Evolutionary conservation across 345 rosid genomes (phyloP).

Genomic region (Schrenkiella parvula): DNA sequence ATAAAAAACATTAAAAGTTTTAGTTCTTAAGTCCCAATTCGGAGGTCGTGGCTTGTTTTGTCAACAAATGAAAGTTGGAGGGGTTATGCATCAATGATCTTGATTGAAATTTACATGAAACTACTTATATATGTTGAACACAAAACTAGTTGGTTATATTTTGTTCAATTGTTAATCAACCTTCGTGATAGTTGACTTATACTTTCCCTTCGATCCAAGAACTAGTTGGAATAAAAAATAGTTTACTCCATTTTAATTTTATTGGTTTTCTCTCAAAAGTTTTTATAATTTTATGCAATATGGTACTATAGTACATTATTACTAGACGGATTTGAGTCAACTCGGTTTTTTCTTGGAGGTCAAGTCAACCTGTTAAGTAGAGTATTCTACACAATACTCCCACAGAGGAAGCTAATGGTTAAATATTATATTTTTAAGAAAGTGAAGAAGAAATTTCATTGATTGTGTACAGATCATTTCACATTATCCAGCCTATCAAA

Average conservation of each 20-base stretch:
- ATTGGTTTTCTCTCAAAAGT: neutral
- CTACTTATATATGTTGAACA: neutral
- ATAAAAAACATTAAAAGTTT: neutral
- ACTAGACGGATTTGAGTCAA: conserved; percentile 14
- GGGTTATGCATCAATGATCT: neutral
- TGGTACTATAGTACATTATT: conserved; percentile 24
- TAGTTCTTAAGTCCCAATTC: neutral
- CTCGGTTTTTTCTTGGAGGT: conserved; percentile 11
- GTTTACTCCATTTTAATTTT: neutral
- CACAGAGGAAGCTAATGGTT: neutral
- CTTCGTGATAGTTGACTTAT: conserved; percentile 2
- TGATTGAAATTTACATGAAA: neutral
- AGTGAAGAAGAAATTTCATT: neutral
- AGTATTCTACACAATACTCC: neutral
- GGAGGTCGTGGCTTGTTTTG: neutral
- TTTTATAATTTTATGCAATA: neutral
- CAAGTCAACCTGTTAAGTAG: neutral
- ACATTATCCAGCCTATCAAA: neutral
- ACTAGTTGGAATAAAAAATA: conserved; percentile 13
- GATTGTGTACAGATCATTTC: neutral
- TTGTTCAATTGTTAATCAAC: neutral
- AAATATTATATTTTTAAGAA: neutral
- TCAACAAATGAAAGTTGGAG: conserved; percentile 1
- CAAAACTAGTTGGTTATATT: conserved; percentile 16
- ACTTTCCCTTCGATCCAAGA: conserved; percentile 21